These are phyloP conservation scores for Penicillium desertorum DNA, from an alignment of 495 filamentous ascomycete genomes.

Conservation along the genomic window DNA sequence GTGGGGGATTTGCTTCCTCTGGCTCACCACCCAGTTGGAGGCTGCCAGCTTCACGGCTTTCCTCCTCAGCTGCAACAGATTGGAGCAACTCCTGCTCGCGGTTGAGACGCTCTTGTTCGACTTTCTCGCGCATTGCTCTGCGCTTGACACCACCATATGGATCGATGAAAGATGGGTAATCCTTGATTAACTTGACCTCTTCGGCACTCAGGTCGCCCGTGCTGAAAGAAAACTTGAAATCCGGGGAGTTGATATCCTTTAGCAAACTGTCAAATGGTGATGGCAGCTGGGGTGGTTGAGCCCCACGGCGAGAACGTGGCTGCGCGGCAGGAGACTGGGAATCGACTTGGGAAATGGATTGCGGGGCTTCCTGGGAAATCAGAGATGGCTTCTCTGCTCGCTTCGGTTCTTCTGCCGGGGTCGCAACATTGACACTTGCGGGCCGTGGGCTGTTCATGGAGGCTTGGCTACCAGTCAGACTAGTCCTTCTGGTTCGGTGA, in stretches of 20 bases:
- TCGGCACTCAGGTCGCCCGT: slow-evolving; percentile 50
- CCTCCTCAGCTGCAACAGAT: slow-evolving; percentile 51
- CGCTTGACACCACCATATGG: slow-evolving; percentile 72
- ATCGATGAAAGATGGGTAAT: slow-evolving; percentile 80
- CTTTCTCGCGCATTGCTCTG: slow-evolving; percentile 65
- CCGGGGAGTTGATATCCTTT: slow-evolving; percentile 54
- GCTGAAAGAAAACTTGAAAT: slow-evolving; percentile 63
- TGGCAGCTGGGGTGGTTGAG: slow-evolving; percentile 28
- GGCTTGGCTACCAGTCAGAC: slow-evolving; percentile 73
- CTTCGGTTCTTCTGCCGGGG: slow-evolving; percentile 42
- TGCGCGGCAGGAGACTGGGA: slow-evolving; percentile 25
- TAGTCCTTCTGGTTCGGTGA: slow-evolving; percentile 68
- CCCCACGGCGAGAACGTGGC: slow-evolving; percentile 16
- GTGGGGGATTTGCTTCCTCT: slow-evolving; percentile 59
- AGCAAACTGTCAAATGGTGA: slow-evolving; percentile 48
- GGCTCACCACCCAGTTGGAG: slow-evolving; percentile 88
- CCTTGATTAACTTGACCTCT: slow-evolving; percentile 54
- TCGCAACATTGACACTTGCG: slow-evolving; percentile 57
- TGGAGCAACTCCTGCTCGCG: slow-evolving; percentile 60
- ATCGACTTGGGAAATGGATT: slow-evolving; percentile 26
- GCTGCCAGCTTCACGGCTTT: slow-evolving; percentile 74
- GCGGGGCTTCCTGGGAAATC: slow-evolving; percentile 27
- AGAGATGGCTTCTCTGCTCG: slow-evolving; percentile 37
- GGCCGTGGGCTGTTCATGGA: slow-evolving; percentile 79
- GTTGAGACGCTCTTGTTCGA: slow-evolving; percentile 60